phyloP scores from a whole-genome alignment of 441 rosid genomes.

The Mallotus japonicus region DNA sequence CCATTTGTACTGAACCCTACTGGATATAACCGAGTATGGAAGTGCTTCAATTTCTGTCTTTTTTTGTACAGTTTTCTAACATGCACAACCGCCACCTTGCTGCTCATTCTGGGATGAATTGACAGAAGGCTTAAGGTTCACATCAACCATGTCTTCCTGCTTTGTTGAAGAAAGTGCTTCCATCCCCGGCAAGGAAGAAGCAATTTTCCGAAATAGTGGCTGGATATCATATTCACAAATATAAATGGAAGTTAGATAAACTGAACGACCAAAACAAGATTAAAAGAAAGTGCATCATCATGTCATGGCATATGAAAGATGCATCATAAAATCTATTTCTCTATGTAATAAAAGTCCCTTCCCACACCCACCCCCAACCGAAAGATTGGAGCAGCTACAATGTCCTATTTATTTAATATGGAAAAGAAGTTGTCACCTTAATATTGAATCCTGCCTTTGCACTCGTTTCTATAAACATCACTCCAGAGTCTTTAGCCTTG shows the following conservation, averaged over 20 bases:
- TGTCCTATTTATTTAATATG: neutral
- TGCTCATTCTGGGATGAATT: conserved; percentile 53
- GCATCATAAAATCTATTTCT: neutral
- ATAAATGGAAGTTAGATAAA: neutral
- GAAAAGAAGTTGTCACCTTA: conserved; percentile 39
- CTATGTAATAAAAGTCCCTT: neutral
- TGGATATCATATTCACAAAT: conserved; percentile 23
- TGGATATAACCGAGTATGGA: conserved; percentile 5
- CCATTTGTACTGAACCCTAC: neutral
- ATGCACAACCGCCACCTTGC: conserved; percentile 73
- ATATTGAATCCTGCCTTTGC: conserved; percentile 75
- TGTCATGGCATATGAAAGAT: neutral
- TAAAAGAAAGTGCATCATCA: neutral
- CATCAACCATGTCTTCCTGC: conserved; percentile 92
- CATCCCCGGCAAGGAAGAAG: conserved; percentile 56
- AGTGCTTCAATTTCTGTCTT: neutral
- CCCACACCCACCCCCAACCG: too few relatives aligned
- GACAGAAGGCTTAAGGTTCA: conserved; percentile 69
- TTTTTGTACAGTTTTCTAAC: conserved; percentile 27
- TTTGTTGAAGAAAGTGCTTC: conserved; percentile 75
- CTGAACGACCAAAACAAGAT: neutral
- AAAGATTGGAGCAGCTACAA: neutral
- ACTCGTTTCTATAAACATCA: conserved; percentile 72
- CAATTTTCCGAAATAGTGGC: conserved; percentile 65
- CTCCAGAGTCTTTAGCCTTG: conserved; percentile 56